A percentile compares a stretch with the other conserved stretches of the same genome.
Conservation (phyloP, 2,329 filamentous ascomycete genomes). For the Beauveria asiatica region DNA sequence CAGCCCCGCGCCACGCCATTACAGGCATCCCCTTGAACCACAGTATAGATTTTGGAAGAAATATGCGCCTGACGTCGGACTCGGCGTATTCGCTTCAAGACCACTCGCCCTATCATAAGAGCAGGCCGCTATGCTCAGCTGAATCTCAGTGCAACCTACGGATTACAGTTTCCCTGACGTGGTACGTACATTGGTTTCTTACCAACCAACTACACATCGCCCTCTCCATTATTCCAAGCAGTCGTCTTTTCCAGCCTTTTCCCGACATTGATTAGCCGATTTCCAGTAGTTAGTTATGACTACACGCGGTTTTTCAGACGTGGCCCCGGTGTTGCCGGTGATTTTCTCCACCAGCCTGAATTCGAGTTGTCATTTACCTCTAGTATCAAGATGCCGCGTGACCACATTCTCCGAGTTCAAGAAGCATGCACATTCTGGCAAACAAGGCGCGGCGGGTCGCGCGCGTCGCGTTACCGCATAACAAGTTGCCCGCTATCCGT, state of each 20-base stretch:
- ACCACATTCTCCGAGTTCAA: background rate
- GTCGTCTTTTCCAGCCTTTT: background rate
- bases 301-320: background rate
- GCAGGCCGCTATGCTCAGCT: background rate
- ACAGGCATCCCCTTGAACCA: too few species aligned
- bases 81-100: constrained; percentile 2
- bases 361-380: background rate
- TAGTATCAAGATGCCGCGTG: background rate
- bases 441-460: too few species aligned
- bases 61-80: too few species aligned
- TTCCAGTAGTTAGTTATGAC: background rate
- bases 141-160: background rate
- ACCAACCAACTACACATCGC: background rate
- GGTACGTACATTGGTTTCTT: background rate
- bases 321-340: background rate
- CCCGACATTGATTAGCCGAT: background rate
- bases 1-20: too few species aligned
- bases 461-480: too few species aligned
- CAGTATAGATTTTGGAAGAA: too few species aligned
- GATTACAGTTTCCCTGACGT: background rate
- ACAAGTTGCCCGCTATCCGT: background rate
- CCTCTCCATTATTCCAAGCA: background rate
- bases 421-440: background rate
- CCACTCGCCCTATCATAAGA: too few species aligned
- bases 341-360: background rate